Evolutionary conservation across 2,329 filamentous ascomycete species (phyloP).

Genomic region (Scedosporium dehoogii): DNA sequence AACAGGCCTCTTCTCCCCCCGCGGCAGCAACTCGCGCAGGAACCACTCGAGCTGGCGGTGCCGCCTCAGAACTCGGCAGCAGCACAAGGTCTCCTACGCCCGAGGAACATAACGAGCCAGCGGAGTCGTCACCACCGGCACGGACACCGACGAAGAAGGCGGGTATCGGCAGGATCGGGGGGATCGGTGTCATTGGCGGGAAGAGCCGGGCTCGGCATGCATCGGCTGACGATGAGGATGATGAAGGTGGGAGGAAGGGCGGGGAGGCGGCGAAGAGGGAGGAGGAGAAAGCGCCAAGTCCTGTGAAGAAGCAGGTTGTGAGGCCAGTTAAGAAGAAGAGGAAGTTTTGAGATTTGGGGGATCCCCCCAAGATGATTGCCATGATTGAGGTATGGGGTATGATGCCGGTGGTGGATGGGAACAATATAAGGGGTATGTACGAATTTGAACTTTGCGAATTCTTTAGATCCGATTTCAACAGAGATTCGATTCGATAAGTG

Average conservation of each 20-base stretch:
- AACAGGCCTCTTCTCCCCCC: background rate
- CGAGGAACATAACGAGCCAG: background rate
- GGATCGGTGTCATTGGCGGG: background rate
- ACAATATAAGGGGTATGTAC: too few relatives aligned
- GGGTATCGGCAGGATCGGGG: background rate
- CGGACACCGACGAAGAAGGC: background rate
- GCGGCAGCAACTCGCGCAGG: background rate
- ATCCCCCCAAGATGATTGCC: too few relatives aligned
- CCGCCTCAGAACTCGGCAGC: background rate
- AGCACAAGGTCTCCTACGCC: background rate
- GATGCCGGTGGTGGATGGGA: too few relatives aligned
- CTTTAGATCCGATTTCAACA: too few relatives aligned
- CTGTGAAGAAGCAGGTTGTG: constrained; percentile 1
- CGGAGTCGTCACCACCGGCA: background rate
- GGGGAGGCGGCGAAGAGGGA: background rate
- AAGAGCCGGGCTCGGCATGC: background rate
- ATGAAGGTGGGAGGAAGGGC: background rate
- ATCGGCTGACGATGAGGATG: background rate
- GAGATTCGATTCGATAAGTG: too few relatives aligned
- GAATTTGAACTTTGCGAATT: too few relatives aligned
- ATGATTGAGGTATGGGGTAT: background rate
- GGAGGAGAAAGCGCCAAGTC: background rate
- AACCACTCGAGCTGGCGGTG: background rate
- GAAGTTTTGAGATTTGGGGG: constrained; percentile 7
- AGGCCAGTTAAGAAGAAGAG: constrained; percentile 7